phyloP scores from a whole-genome alignment of 1,284 basidiomycete genomes.

The Malassezia furfur region DNA sequence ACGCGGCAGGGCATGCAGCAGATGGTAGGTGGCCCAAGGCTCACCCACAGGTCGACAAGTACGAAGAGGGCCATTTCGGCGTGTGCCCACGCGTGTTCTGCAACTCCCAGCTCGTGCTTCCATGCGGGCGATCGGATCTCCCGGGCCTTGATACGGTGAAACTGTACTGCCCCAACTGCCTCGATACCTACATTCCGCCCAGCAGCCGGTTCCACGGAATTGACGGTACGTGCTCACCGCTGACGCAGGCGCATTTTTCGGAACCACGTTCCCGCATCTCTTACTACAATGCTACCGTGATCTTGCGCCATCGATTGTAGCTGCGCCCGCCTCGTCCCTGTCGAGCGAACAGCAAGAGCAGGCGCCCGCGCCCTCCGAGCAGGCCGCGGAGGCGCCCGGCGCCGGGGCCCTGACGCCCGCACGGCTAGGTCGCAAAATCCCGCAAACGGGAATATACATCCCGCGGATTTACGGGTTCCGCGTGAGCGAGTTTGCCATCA shows the following conservation, averaged over 20 bases:
- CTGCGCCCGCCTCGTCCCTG: conserved; percentile 16
- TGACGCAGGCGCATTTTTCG: conserved; percentile 83
- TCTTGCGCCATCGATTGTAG: conserved; percentile 38
- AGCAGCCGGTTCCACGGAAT: conserved; percentile 91
- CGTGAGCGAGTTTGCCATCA: conserved; percentile 58
- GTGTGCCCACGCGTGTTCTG: conserved; percentile 93
- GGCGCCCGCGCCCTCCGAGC: conserved; percentile 3
- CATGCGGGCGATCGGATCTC: conserved; percentile 88
- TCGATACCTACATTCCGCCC: conserved; percentile 90
- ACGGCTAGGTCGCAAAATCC: conserved; percentile 29
- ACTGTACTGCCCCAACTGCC: conserved; percentile 94
- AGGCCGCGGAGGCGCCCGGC: background rate
- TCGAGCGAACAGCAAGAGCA: background rate
- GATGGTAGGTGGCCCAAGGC: conserved; percentile 61
- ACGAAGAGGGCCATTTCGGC: conserved; percentile 84
- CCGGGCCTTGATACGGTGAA: conserved; percentile 98
- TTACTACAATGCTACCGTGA: conserved; percentile 90
- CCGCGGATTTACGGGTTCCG: conserved; percentile 80
- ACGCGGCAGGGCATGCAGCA: conserved; percentile 85
- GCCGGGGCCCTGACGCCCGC: conserved; percentile 22
- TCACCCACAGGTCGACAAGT: conserved; percentile 74
- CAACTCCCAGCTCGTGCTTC: conserved; percentile 76
- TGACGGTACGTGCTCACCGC: conserved; percentile 60
- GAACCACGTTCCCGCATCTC: conserved; percentile 92
- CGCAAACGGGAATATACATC: conserved; percentile 60